A percentile compares a stretch with the other conserved stretches of the same genome.
Conservation (phyloP, 306 rosid genomes). For the Neltuma alba region DNA sequence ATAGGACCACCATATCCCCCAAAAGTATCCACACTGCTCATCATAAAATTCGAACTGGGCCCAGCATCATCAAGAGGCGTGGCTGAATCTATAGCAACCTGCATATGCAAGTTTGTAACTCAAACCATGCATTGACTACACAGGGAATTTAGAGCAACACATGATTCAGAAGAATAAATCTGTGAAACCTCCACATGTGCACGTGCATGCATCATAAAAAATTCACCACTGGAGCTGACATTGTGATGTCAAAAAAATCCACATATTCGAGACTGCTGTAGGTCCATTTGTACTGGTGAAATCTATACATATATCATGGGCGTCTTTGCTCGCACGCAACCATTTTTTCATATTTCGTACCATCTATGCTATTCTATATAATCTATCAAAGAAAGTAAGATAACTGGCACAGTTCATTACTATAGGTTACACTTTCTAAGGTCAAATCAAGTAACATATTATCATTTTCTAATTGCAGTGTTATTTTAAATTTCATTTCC, state of each 20-base stretch:
- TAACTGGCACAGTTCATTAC: not conserved
- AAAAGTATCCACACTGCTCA: constrained; percentile 64
- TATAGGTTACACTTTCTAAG: not conserved
- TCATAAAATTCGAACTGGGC: constrained; percentile 64
- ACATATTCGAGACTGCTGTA: not conserved
- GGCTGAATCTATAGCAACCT: constrained; percentile 84
- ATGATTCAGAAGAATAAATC: constrained; percentile 2
- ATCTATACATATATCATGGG: not conserved
- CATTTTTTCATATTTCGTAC: not conserved
- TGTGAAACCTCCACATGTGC: not conserved
- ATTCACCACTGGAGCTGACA: constrained; percentile 11
- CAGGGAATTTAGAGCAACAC: constrained; percentile 3
- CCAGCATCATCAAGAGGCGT: constrained; percentile 91
- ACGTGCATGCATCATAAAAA: not conserved
- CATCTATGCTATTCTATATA: not conserved
- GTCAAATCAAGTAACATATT: not conserved
- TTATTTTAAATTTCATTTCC: too few relatives aligned
- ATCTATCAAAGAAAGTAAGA: not conserved
- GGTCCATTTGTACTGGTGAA: constrained; percentile 4
- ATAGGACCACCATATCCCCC: constrained; percentile 84
- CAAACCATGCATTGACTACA: not conserved
- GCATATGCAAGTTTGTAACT: constrained; percentile 29
- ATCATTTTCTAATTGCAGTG: not conserved
- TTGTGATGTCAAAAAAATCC: constrained; percentile 11
- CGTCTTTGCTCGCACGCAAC: too few relatives aligned